Evolutionary conservation across 2,329 filamentous ascomycete genomes (phyloP).

Genomic region (Sclerotinia spermophila): DNA sequence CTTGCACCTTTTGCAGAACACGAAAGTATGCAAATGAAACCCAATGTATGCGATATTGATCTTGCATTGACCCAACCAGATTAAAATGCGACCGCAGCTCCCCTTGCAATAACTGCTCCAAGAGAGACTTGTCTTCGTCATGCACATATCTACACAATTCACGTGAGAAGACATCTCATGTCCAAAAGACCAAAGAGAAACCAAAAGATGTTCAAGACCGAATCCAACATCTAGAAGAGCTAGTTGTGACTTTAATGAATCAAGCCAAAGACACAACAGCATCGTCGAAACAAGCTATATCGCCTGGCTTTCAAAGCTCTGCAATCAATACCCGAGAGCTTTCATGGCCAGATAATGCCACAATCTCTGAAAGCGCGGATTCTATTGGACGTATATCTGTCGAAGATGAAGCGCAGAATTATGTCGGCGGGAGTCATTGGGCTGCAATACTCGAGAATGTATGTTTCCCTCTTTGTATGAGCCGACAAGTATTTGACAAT

Average conservation of each 20-base stretch:
- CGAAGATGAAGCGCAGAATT: conserved; percentile 33
- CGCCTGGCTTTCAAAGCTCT: neutral
- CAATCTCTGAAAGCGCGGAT: conserved; percentile 21
- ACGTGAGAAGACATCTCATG: conserved; percentile 25
- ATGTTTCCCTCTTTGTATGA: neutral
- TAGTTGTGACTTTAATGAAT: conserved; percentile 52
- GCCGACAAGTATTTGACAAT: conserved; percentile 30
- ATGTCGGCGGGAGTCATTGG: conserved; percentile 15
- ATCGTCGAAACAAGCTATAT: neutral
- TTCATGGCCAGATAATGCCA: conserved; percentile 1
- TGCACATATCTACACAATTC: conserved; percentile 50
- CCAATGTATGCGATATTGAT: neutral
- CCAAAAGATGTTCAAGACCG: conserved; percentile 50
- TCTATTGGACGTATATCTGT: conserved; percentile 29
- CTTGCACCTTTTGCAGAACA: conserved; percentile 32
- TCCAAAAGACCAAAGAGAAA: conserved; percentile 19
- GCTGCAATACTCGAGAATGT: conserved; percentile 17
- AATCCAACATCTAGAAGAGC: conserved; percentile 52
- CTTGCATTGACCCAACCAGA: conserved; percentile 20
- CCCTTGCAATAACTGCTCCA: conserved; percentile 52
- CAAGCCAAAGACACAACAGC: neutral
- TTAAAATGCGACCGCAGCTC: conserved; percentile 51
- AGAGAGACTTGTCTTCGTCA: conserved; percentile 45
- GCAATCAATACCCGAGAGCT: no score
- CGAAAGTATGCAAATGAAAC: conserved; percentile 27